Evolutionary conservation across 208 protist species (phyloP), one percentile per base, ranked within the genome.

Genomic region (Acanthamoeba sp.): DNA sequence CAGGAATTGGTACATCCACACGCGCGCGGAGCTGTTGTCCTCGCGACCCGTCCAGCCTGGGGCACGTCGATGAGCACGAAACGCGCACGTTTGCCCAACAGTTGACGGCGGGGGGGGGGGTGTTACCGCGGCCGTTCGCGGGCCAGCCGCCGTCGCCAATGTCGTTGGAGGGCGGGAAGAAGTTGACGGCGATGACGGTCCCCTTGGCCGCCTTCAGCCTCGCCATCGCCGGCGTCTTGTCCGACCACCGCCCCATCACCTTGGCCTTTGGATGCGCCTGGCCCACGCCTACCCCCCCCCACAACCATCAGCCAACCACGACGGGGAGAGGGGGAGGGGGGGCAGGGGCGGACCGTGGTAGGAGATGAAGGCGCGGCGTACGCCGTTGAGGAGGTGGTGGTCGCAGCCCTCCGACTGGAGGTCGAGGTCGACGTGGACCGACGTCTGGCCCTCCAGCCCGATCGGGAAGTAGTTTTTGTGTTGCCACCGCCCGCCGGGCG

Each of bases 131-230:
- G 7, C 66, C 66, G n/a, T 36, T 16, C 12, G n/a, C 36, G 66
- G 66, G 27, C 66, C 66, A 76, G 12, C 66, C 66, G 36, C 66
- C 66, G 66, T 76, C 66, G 66, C 66, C 66, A 38, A 76, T 76
- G 14, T 76, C 66, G n/a, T 6, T 27, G 36, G 66, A 76, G 27
- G 66, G 66, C 66, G 66, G 66, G 66, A 76, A 76, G 66, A 76
- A 76, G 66, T 76, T 76, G 66, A 76, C 66, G 29, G 66, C n/a
- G 32, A 76, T 40, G 36, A 76, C 32, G 36, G 36, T 40, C 22
- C 66, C 66, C 12, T 38, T 29, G 29, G 34, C 6, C 12, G 36
- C 66, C 66, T 76, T 76, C 22, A 76, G 66, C 0, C 66, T 24
- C 36, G 66, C 66, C 66, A 76, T 76, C 16, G 66, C 66, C n/a